A percentile compares a stretch with the other conserved stretches of the same genome.
phyloP scores from a whole-genome alignment of 768 basidiomycete species.

The Botryobasidium botryosum region DNA sequence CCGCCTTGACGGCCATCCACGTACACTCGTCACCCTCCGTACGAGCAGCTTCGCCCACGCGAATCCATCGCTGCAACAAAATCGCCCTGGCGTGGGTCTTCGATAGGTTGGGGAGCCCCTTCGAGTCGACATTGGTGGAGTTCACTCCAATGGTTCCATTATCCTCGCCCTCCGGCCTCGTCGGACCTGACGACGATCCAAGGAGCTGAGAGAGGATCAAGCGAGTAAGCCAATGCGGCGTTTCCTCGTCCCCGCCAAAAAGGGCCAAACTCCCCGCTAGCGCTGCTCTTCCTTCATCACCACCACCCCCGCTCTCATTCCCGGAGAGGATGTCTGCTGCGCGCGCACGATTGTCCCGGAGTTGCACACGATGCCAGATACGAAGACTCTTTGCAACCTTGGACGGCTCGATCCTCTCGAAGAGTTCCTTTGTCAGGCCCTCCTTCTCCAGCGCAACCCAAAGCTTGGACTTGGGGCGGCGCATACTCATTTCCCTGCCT shows the following conservation, averaged over 20 bases:
- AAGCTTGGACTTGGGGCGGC: constrained; percentile 15
- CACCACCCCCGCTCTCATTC: not conserved
- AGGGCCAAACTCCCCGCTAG: constrained; percentile 15
- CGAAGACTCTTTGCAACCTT: constrained; percentile 43
- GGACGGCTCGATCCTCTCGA: constrained; percentile 44
- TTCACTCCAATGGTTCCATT: too few species aligned
- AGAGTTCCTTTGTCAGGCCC: constrained; percentile 49
- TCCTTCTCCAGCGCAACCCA: constrained; percentile 41
- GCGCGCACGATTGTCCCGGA: not conserved
- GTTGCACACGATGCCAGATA: not conserved
- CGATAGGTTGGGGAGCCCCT: constrained; percentile 26
- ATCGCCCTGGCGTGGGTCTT: constrained; percentile 52
- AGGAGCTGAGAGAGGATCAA: constrained; percentile 54
- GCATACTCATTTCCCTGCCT: not conserved
- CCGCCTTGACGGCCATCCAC: constrained; percentile 57
- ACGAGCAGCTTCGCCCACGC: constrained; percentile 56
- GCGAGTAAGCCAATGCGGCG: constrained; percentile 70
- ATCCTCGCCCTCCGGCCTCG: not conserved
- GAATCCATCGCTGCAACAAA: constrained; percentile 54
- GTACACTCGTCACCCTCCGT: constrained; percentile 61
- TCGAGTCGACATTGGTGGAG: constrained; percentile 3
- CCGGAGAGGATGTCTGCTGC: not conserved
- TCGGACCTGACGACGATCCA: constrained; percentile 11
- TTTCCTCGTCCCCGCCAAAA: constrained; percentile 51
- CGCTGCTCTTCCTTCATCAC: not conserved